Base-by-base conservation (phyloP, 164 flowering plant genomes). In the Tetracentron sinense region DNA sequence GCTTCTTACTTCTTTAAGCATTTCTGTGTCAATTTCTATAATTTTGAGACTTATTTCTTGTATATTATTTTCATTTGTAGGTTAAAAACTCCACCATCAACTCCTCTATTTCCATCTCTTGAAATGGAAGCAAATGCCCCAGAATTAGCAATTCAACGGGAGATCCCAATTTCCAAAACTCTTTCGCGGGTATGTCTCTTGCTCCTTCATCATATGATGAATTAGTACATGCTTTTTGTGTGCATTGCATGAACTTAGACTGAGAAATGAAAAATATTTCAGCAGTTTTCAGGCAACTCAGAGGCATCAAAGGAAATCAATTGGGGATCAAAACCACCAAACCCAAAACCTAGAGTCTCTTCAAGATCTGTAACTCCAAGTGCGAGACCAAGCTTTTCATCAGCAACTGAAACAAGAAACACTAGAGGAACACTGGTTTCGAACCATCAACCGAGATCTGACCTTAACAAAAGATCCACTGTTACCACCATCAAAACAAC, bases 41-140 rank as follows among this genome's bases (percentile, higher is more conserved):
- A 46, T 16, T 48, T 28, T 69, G 12, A 15, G 15, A 30, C 15
- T 55, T 31, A 49, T 20, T 52, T 38, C n/a, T 26, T 50, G 29
- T 44, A 11, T 50, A 10, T 38, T 4, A 6, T 1, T 26, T 61
- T n/a, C 0, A 20, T 47, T n/a, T 60, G 53, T 49, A 86, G 87
- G 91, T 63, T 86, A 28, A 86, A 86, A 60, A 86, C 91, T 17
- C 88, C 91, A 35, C 88, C 91, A 19, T 85, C 85, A 12, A 84
- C 91, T 67, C 91, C 91, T 62, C 74, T 84, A 4, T 84, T 86
- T 60, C 85, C 85, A 46, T 84, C 91, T 15, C 68, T 86, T 15
- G 91, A 86, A 61, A 82, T 84, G 84, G 91, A 86, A 64, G 72
- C 82, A 7, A 67, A 31, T 52, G 84, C 74, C 10, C 74, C 78